phyloP scores from a whole-genome alignment of 495 filamentous ascomycete genomes.

The Astrothelium subdiscretum region DNA sequence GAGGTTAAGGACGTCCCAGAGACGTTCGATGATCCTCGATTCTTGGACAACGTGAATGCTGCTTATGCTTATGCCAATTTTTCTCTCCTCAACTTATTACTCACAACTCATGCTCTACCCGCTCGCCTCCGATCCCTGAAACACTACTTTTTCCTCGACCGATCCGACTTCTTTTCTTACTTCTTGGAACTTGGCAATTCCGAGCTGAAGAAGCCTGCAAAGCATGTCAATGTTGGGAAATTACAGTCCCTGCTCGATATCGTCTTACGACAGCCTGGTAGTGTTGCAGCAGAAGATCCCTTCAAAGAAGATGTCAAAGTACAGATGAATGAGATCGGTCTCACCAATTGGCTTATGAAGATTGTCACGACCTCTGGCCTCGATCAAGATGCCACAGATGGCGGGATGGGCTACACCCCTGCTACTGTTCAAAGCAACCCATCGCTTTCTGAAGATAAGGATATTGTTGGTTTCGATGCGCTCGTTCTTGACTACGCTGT shows the following conservation, averaged over 20 bases:
- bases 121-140: conserved; percentile 80
- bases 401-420: conserved; percentile 39
- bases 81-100: conserved; percentile 77
- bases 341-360: conserved; percentile 87
- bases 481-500: conserved; percentile 88
- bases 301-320: conserved; percentile 98
- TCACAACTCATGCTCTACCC: conserved; percentile 85
- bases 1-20: conserved; percentile 76
- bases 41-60: conserved; percentile 87
- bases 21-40: conserved; percentile 68
- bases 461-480: conserved; percentile 78
- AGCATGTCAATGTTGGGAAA: conserved; percentile 79
- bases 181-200: conserved; percentile 85
- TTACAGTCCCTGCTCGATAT: conserved; percentile 89
- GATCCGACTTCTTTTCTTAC: conserved; percentile 94
- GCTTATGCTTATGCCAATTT: conserved; percentile 94
- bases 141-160: conserved; percentile 97
- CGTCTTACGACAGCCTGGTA: conserved; percentile 87
- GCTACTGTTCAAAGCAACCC: conserved; percentile 29
- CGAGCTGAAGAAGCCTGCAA: conserved; percentile 78
- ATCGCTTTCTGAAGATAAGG: conserved; percentile 51
- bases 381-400: conserved; percentile 59
- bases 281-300: conserved; percentile 82
- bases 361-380: conserved; percentile 93
- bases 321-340: conserved; percentile 84